phyloP scores from a whole-genome alignment of 371 early-diverging fungal genomes.

The Nematocida ausubeli region DNA sequence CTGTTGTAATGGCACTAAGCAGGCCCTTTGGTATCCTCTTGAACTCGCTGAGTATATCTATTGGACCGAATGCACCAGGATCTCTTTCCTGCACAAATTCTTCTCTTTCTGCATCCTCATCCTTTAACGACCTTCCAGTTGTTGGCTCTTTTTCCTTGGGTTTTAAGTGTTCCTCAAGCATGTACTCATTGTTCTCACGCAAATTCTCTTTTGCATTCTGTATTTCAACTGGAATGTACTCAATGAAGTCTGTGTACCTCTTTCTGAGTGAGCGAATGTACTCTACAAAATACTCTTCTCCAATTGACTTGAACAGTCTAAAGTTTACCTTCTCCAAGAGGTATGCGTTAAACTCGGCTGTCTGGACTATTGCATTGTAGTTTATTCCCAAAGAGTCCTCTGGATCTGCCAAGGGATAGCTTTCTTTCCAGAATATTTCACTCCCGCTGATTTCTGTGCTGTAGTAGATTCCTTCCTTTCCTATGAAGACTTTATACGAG shows the following conservation, averaged over 20 bases:
- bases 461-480: slow-evolving; percentile 23
- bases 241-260: background rate
- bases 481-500: slow-evolving; percentile 7
- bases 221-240: background rate
- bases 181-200: background rate
- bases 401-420: slow-evolving; percentile 17
- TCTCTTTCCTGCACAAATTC: slow-evolving; percentile 6
- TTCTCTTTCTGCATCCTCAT: background rate
- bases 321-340: slow-evolving; percentile 52
- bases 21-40: background rate
- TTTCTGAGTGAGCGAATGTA: slow-evolving; percentile 6
- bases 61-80: background rate
- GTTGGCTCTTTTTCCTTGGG: background rate
- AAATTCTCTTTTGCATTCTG: background rate
- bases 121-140: background rate
- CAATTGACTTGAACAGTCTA: slow-evolving; percentile 23
- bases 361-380: slow-evolving; percentile 27
- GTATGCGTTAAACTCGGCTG: slow-evolving; percentile 39
- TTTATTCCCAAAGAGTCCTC: slow-evolving; percentile 47
- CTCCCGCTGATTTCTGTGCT: background rate
- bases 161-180: background rate
- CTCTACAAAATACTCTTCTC: background rate
- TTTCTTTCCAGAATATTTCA: slow-evolving; percentile 52
- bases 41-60: background rate
- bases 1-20: too few species aligned